Percentiles rank a stretch among this genome's conserved stretches.
Evolutionary conservation across 1,139 yeast genomes (phyloP).

Genomic region (Diutina catenulata): DNA sequence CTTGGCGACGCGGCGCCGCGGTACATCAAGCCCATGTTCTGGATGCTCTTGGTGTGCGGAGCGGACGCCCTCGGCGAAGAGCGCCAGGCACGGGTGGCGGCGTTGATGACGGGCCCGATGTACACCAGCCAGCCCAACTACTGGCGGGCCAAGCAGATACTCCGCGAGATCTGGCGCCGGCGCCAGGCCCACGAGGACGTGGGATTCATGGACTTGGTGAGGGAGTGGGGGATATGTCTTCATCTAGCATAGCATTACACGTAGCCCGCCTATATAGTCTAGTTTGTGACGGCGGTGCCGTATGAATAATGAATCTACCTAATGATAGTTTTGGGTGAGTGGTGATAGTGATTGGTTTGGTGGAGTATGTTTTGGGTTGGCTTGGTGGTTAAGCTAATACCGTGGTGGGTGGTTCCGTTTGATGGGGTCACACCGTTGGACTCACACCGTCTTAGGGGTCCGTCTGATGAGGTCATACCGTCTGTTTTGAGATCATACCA

Average conservation of each 20-base stretch:
- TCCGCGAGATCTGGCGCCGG: constrained; percentile 41
- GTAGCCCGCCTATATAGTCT: neutral
- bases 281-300: no score
- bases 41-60: constrained; percentile 39
- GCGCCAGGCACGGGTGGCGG: neutral
- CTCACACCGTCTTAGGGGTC: no score
- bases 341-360: no score
- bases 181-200: constrained; percentile 27
- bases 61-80: constrained; percentile 18
- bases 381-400: no score
- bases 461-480: no score
- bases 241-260: constrained; percentile 16
- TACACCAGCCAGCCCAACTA: constrained; percentile 17
- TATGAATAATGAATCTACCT: no score
- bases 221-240: constrained; percentile 40
- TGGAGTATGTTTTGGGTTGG: no score
- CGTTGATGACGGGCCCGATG: neutral
- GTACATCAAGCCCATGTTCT: constrained; percentile 26
- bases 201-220: constrained; percentile 41
- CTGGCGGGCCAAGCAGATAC: constrained; percentile 45
- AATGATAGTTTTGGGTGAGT: no score
- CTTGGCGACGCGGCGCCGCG: constrained; percentile 15
- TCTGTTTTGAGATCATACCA: no score
- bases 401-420: no score
- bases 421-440: no score